Evolutionary conservation across 768 basidiomycete species (phyloP), one percentile per base, ranked within the genome.

Genomic region (Termitomyces sp.): DNA sequence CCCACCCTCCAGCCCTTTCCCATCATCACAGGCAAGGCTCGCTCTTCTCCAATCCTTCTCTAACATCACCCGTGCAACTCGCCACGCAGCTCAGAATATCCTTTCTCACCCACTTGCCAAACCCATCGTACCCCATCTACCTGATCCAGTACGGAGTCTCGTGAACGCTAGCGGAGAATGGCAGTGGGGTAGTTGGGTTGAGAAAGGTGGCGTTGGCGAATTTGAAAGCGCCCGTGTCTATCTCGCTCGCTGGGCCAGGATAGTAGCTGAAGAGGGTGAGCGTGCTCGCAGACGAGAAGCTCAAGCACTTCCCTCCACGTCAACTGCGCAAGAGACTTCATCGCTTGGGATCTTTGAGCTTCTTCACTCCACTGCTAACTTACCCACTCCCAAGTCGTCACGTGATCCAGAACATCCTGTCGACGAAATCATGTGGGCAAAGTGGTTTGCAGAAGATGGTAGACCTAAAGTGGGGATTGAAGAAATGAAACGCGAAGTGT

Each of bases 261-360:
- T 94, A 59, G 97, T 98, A 1, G 97, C 97, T 2, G 97, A 99
- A 72, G 97, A 98, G 70, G 97, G 97, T 18, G 97, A 99, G 71
- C 81, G 93, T 16, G 86, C 94, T 6, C 81, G 97, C 45, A 75
- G 86, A 63, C 81, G 83, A 46, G 97, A 99, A 70, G 85, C 89
- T 0, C 88, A 89, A 68, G 77, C 81, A 0, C 65, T 91, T 13
- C 84, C 85, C 4, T 73, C 85, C 3, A 76, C 81, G 6, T 77
- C 76, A 3, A 74, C 79, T 4, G 79, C 70, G 18, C 86, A 86
- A 67, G 91, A 88, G 71, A 79, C 77, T 4, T 89, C 89, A 0
- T 86, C 89, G 1, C 71, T 94, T 31, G 95, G 94, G 0, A 86
- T 95, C 6, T 97, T 95, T 64, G 95, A 97, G 73, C 76, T 96